phyloP scores from a whole-genome alignment of 2,329 filamentous ascomycete genomes.

The Penicillium sclerotigenum region DNA sequence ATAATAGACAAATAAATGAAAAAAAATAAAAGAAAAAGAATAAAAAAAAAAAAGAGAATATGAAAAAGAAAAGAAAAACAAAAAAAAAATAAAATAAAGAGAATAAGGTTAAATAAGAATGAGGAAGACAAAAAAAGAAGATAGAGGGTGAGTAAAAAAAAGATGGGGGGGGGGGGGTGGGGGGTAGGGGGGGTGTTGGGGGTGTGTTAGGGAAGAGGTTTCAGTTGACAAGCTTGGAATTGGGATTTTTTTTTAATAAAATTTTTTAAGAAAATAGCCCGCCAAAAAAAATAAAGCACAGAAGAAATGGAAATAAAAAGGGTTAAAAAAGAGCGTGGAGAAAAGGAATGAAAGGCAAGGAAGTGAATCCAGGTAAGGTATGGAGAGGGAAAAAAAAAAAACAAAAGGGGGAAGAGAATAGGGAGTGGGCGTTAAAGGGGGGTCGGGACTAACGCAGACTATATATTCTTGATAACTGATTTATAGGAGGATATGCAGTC shows the following conservation, averaged over 20 bases:
- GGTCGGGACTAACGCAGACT: slow-evolving; percentile 4
- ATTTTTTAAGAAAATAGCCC: slow-evolving; percentile 4
- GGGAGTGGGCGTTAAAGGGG: slow-evolving; percentile 24
- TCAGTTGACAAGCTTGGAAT: slow-evolving; percentile 2
- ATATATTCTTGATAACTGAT: not conserved
- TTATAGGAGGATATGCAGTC: not conserved
- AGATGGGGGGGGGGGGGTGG: no score
- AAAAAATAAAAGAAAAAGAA: no score
- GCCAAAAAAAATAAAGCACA: slow-evolving; percentile 9
- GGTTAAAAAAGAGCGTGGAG: slow-evolving; percentile 22
- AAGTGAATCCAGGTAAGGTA: slow-evolving; percentile 23
- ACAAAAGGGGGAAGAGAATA: slow-evolving; percentile 32
- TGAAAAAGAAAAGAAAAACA: no score
- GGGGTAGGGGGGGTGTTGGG: no score
- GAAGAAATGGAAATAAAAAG: slow-evolving; percentile 28
- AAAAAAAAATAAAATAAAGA: no score
- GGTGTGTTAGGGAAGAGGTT: slow-evolving; percentile 11
- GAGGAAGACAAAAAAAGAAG: no score
- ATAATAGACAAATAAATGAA: no score
- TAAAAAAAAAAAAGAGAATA: no score
- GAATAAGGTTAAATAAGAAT: no score
- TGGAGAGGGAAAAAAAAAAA: slow-evolving; percentile 19
- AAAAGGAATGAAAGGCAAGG: slow-evolving; percentile 33
- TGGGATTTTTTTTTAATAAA: not conserved
- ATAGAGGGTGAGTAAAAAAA: no score